Evolutionary conservation across 169 alveolate genomes (phyloP).

Genomic region (Plasmodium inui): DNA sequence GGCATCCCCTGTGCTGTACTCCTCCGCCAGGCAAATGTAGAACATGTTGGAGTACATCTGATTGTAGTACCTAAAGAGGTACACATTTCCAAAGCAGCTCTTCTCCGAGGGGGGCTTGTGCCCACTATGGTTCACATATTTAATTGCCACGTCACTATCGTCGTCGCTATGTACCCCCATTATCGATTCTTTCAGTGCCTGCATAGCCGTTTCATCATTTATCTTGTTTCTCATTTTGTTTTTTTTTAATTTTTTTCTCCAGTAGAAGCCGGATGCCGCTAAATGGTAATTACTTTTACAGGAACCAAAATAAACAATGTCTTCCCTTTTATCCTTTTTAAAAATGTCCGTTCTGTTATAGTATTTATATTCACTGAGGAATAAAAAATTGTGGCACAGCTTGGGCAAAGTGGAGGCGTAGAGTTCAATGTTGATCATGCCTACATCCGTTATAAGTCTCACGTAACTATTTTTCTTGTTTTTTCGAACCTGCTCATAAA

Average conservation of each 20-base stretch:
- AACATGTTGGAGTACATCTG: slow-evolving; percentile 66
- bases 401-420: slow-evolving; percentile 43
- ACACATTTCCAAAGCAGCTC: slow-evolving; percentile 44
- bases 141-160: slow-evolving; percentile 67
- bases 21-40: slow-evolving; percentile 51
- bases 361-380: slow-evolving; percentile 67
- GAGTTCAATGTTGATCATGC: slow-evolving; percentile 69
- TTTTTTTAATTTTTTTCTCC: slow-evolving; percentile 73
- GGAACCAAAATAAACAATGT: slow-evolving; percentile 56
- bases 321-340: slow-evolving; percentile 39
- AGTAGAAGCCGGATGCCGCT: slow-evolving; percentile 74
- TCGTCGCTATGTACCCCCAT: slow-evolving; percentile 57
- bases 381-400: slow-evolving; percentile 72
- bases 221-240: slow-evolving; percentile 42
- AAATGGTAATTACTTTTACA: slow-evolving; percentile 46
- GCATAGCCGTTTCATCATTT: slow-evolving; percentile 26
- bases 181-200: slow-evolving; percentile 37
- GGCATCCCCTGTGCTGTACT: slow-evolving; percentile 14
- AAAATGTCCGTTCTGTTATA: slow-evolving; percentile 71
- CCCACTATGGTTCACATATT: slow-evolving; percentile 36
- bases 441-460: slow-evolving; percentile 69
- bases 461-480: slow-evolving; percentile 72
- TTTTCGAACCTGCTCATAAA: slow-evolving; percentile 41
- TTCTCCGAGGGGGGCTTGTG: slow-evolving; percentile 20
- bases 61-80: slow-evolving; percentile 61